These are phyloP conservation scores for Candida mesenterica DNA, from an alignment of 1,139 yeast genomes.

Conservation along the genomic window DNA sequence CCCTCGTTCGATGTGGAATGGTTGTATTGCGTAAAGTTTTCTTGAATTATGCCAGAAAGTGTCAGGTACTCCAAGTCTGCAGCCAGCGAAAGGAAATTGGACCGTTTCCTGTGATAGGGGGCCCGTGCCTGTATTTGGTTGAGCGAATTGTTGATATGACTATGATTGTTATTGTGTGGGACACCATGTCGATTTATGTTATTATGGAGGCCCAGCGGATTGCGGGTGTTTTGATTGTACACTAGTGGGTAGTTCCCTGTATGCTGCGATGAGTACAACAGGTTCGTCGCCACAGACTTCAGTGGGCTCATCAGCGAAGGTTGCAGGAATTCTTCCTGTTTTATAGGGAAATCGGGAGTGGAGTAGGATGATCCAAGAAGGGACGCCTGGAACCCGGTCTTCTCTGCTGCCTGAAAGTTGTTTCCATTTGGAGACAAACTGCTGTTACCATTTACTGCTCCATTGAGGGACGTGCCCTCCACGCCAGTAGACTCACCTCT, in stretches of 20 bases:
- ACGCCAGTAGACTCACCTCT: no score
- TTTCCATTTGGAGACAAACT: neutral
- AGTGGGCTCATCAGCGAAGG: slow-evolving; percentile 5
- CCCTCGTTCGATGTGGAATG: slow-evolving; percentile 40
- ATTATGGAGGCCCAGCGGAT: neutral
- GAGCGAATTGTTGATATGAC: no score
- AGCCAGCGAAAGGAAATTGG: slow-evolving; percentile 66
- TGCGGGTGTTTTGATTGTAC: neutral
- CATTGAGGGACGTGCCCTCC: no score
- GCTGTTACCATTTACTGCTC: neutral
- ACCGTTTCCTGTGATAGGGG: slow-evolving; percentile 17
- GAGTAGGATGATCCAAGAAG: slow-evolving; percentile 6
- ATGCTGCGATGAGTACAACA: slow-evolving; percentile 7
- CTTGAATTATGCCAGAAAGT: slow-evolving; percentile 68
- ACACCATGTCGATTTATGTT: neutral
- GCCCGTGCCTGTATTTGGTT: neutral
- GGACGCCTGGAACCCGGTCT: slow-evolving; percentile 3
- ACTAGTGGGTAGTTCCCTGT: slow-evolving; percentile 2
- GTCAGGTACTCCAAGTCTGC: slow-evolving; percentile 80
- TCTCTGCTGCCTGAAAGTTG: neutral
- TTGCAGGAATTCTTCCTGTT: slow-evolving; percentile 6
- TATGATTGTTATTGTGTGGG: neutral
- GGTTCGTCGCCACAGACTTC: slow-evolving; percentile 3
- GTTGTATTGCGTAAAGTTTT: slow-evolving; percentile 35
- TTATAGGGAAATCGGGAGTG: slow-evolving; percentile 7